phyloP scores from a whole-genome alignment of 2,329 filamentous ascomycete genomes.

The Sclerotinia trifoliorum region DNA sequence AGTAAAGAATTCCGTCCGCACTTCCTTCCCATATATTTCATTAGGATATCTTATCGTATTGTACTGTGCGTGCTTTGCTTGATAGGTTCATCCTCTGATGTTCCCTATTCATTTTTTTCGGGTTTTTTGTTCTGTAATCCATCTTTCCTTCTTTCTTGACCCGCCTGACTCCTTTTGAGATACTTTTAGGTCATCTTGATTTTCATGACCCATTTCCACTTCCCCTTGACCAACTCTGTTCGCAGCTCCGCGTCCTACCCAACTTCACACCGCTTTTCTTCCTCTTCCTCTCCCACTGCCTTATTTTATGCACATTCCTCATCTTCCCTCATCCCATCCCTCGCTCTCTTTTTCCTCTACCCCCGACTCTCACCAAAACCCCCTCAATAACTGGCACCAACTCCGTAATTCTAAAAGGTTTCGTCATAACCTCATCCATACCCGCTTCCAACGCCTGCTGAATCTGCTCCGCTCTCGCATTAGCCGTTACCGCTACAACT shows the following conservation, averaged over 20 bases:
- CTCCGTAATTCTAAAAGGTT: constrained; percentile 56
- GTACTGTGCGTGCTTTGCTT: neutral
- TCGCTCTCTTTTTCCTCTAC: neutral
- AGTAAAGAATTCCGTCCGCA: neutral
- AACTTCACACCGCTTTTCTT: neutral
- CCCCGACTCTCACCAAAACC: neutral
- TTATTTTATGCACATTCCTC: neutral
- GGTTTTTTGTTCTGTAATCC: neutral
- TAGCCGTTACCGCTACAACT: constrained; percentile 74
- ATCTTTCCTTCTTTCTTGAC: neutral
- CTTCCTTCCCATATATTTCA: neutral
- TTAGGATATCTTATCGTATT: neutral
- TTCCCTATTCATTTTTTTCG: neutral
- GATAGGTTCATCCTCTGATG: constrained; percentile 1
- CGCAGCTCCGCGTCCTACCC: too few relatives aligned
- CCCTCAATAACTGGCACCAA: constrained; percentile 7
- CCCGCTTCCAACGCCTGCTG: constrained; percentile 66
- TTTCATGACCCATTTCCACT: neutral
- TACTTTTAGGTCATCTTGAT: neutral
- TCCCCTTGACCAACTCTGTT: neutral
- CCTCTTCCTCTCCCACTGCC: neutral
- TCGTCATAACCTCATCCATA: constrained; percentile 76
- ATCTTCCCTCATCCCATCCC: neutral
- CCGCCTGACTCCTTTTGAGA: neutral
- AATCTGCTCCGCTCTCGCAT: constrained; percentile 71